Evolutionary conservation across 805 yeast genomes (phyloP).

Genomic region (fission yeast (Schizosaccharomyces pombe)): DNA sequence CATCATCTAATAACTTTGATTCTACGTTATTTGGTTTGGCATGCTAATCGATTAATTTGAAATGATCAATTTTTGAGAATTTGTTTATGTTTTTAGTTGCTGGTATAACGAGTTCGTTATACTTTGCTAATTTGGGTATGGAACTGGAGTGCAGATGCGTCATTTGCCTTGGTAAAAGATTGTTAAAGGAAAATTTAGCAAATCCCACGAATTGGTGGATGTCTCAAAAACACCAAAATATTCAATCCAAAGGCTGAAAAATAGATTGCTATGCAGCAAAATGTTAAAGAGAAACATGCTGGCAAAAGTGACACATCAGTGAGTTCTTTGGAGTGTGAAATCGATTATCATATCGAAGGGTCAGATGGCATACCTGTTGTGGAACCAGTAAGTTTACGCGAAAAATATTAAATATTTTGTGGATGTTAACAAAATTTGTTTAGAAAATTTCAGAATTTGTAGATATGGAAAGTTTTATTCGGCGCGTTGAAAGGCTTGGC

Average conservation of each 20-base stretch:
- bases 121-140: too few relatives aligned
- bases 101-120: too few relatives aligned
- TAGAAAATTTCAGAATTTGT: background rate
- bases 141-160: too few relatives aligned
- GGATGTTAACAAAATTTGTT: background rate
- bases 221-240: background rate
- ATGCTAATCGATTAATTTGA: too few relatives aligned
- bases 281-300: background rate
- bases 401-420: background rate
- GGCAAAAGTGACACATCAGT: background rate
- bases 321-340: background rate
- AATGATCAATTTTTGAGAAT: too few relatives aligned
- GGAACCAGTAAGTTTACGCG: background rate
- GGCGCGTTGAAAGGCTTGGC: background rate
- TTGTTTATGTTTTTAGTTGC: too few relatives aligned
- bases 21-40: too few relatives aligned
- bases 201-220: background rate
- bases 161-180: background rate
- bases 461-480: background rate
- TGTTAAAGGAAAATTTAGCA: background rate
- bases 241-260: background rate
- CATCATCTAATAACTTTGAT: too few relatives aligned
- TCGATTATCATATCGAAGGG: background rate
- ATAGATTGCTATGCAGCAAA: background rate
- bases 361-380: background rate